These are phyloP conservation scores for Solanum raphanifolium DNA, from an alignment of 257 asterid genomes.

Conservation along the genomic window DNA sequence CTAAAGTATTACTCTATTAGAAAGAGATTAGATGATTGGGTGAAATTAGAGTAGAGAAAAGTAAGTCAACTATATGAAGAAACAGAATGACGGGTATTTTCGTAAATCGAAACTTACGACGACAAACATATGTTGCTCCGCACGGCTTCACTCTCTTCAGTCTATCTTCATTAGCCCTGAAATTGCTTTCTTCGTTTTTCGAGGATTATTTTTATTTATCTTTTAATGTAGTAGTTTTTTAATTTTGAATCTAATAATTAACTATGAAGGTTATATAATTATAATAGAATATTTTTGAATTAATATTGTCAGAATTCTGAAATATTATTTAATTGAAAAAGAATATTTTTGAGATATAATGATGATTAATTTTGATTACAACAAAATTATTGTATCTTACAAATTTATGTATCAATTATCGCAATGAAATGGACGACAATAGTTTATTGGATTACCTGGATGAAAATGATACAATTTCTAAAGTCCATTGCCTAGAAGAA, in stretches of 20 bases:
- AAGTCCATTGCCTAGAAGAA: neutral
- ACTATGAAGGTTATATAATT: too few relatives aligned
- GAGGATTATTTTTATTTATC: neutral
- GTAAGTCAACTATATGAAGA: neutral
- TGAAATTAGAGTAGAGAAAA: neutral
- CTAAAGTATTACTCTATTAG: neutral
- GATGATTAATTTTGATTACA: too few relatives aligned
- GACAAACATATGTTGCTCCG: neutral
- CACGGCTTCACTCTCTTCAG: neutral
- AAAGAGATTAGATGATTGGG: neutral
- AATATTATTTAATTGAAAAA: too few relatives aligned
- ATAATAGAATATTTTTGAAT: too few relatives aligned
- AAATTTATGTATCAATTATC: too few relatives aligned
- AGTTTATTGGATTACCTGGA: neutral
- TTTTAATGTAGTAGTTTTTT: too few relatives aligned
- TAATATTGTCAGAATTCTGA: too few relatives aligned
- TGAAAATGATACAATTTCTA: neutral
- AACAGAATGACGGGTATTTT: neutral
- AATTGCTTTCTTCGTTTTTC: neutral
- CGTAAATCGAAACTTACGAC: neutral
- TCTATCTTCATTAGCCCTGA: neutral
- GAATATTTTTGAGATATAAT: too few relatives aligned
- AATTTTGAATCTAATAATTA: too few relatives aligned
- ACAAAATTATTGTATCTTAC: too few relatives aligned
- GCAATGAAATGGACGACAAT: too few relatives aligned